These are phyloP conservation scores for Candida endomychidarum DNA, from an alignment of 805 yeast genomes.

Conservation along the genomic window DNA sequence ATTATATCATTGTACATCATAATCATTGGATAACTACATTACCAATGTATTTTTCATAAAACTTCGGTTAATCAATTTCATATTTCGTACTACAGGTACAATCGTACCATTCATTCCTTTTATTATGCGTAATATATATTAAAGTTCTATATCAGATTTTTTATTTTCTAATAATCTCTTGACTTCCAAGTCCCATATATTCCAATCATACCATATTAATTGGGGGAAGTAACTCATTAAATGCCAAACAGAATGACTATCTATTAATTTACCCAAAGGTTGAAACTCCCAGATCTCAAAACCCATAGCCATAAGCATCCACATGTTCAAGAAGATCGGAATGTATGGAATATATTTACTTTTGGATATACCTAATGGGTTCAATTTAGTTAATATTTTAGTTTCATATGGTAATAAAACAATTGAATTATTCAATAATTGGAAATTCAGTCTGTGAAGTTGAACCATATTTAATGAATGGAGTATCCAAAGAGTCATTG, in stretches of 20 bases:
- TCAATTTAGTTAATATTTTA: slow-evolving; percentile 31
- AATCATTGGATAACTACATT: too few species aligned
- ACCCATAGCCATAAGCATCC: slow-evolving; percentile 31
- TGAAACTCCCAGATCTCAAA: slow-evolving; percentile 38
- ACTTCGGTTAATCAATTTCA: too few species aligned
- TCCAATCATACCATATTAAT: slow-evolving; percentile 66
- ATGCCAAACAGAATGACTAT: slow-evolving; percentile 96
- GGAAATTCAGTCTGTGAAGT: slow-evolving; percentile 15
- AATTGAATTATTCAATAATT: slow-evolving; percentile 34
- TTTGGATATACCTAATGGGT: slow-evolving; percentile 24
- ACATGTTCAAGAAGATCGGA: slow-evolving; percentile 34
- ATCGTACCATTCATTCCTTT: neutral
- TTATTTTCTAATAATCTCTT: slow-evolving; percentile 14
- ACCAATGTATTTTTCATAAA: too few species aligned
- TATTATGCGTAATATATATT: neutral
- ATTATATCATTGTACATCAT: too few species aligned
- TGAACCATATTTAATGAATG: slow-evolving; percentile 27
- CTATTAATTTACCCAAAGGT: slow-evolving; percentile 40
- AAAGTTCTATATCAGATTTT: neutral
- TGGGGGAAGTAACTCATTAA: slow-evolving; percentile 83
- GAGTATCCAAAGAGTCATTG: slow-evolving; percentile 33
- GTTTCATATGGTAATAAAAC: slow-evolving; percentile 41
- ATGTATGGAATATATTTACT: slow-evolving; percentile 31
- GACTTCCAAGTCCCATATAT: slow-evolving; percentile 45
- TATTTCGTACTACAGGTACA: neutral